Evolutionary conservation across 2,329 filamentous ascomycete genomes (phyloP), one percentile per base, ranked within the genome.

Genomic region (Alternaria triticimaculans): DNA sequence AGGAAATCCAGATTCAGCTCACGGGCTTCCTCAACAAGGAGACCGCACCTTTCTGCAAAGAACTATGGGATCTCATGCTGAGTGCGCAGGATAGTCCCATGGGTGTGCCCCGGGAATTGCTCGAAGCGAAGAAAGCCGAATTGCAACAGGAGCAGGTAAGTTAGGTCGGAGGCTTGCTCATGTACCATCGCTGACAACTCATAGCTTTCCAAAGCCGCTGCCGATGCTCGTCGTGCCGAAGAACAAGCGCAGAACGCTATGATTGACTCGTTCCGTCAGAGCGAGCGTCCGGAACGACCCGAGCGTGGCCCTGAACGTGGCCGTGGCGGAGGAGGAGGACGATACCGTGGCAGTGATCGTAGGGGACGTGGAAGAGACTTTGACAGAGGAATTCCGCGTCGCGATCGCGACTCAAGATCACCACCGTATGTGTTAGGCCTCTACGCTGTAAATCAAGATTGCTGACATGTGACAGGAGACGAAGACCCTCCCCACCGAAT

Each of bases 91-190:
- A 87, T 44, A 97, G 90, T 78, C 89, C 93, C 0, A 92, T 96
- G 77, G 96, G 96, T 58, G 94, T 99, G 12, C 95, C 96, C 0
- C 95, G 97, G 80, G 94, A 97, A 80, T 85, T 99, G 45, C 83
- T 99, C 3, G 96, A 99, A 79, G 94, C 95, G 1, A 99, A 99
- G 85, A 99, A 98, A 82, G 83, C 92, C 48, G 96, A 99, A 81
- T 84, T 99, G 51, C 93, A 96, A 66, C 93, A 97, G 81, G 94
- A 97, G 81, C 97, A 97, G 90, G 95, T 96, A 79, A 33, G 77
- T 60, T 25, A 30, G 18, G 12, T 18, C 26, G 43, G 43, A 6
- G 18, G 11, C 26, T 18, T 43, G 30, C 37, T 9, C 14, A 43
- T 33, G n/a, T 23, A 25, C 23, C 54, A 55, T 43, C 45, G 62